Evolutionary conservation across 306 rosid species (phyloP), one percentile per base, ranked within the genome.

Genomic region (Vicia villosa): DNA sequence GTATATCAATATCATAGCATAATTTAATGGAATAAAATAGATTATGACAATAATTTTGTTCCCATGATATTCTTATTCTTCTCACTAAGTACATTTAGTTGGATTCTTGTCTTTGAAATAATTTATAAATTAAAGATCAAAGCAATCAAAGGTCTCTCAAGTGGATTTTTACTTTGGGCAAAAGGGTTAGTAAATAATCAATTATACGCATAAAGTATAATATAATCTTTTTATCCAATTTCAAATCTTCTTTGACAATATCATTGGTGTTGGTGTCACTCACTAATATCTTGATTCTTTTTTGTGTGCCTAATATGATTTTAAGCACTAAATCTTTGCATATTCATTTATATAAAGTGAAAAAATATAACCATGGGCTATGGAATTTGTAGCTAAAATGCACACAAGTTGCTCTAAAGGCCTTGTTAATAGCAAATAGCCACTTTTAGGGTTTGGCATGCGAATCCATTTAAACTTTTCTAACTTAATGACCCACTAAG

Each of bases 11-110:
- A 80, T 75, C 74, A 40, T 12, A 26, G 41, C 69, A 70, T 66
- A 77, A 68, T 60, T 51, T 61, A 69, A 19, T 13, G 72, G 68
- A 56, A 69, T 46, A 68, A 42, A 69, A 52, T 72, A 73, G 71
- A 69, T 66, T 69, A 75, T 14, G 47, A 71, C 70, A 80, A 82
- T 84, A 52, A 78, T 77, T 77, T 66, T 82, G 84, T 78, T 75
- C 59, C 58, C 67, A 66, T 81, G 74, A 84, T 82, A 80, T 84
- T 82, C 84, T 73, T 66, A 57, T 78, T 83, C 58, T 38, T 63
- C 67, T 70, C 73, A 69, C 57, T 15, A 74, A 71, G 81, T 79
- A 76, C 84, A 47, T 42, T 60, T 73, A 57, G 43, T 68, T 80
- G 52, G 69, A 74, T 77, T 70, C 74, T 24, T 70, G 19, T 13